phyloP scores from a whole-genome alignment of 2,329 filamentous ascomycete genomes.

The Sclerotinia nivalis region DNA sequence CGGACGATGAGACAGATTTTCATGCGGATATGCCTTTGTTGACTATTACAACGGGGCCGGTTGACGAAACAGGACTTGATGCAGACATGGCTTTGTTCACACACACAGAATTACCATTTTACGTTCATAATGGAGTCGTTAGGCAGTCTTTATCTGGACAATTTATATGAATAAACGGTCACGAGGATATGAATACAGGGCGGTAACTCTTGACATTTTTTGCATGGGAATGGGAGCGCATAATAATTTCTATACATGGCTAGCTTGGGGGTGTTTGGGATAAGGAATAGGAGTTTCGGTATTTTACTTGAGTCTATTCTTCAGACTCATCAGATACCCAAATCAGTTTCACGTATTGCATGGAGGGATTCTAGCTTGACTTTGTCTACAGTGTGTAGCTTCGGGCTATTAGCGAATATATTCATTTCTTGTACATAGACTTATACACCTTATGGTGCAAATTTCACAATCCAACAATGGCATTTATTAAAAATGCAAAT shows the following conservation, averaged over 20 bases:
- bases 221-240: neutral
- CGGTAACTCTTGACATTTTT: neutral
- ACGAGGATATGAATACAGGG: slow-evolving; percentile 8
- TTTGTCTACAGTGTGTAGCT: neutral
- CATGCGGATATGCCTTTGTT: neutral
- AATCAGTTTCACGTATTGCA: slow-evolving; percentile 1
- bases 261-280: neutral
- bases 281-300: slow-evolving; percentile 11
- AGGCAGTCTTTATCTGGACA: neutral
- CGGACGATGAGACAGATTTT: neutral
- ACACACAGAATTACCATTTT: neutral
- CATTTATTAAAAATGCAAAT: neutral
- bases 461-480: neutral
- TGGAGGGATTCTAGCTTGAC: neutral
- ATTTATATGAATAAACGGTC: neutral
- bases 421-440: slow-evolving; percentile 6
- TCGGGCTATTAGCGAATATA: neutral
- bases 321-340: slow-evolving; percentile 14
- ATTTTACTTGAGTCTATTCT: neutral
- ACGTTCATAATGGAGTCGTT: neutral
- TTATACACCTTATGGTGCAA: neutral
- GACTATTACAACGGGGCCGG: neutral
- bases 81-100: neutral
- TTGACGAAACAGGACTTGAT: neutral
- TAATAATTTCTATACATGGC: slow-evolving; percentile 7